phyloP scores from a whole-genome alignment of 108 stramenopile genomes.

The Skeletonema potamos region DNA sequence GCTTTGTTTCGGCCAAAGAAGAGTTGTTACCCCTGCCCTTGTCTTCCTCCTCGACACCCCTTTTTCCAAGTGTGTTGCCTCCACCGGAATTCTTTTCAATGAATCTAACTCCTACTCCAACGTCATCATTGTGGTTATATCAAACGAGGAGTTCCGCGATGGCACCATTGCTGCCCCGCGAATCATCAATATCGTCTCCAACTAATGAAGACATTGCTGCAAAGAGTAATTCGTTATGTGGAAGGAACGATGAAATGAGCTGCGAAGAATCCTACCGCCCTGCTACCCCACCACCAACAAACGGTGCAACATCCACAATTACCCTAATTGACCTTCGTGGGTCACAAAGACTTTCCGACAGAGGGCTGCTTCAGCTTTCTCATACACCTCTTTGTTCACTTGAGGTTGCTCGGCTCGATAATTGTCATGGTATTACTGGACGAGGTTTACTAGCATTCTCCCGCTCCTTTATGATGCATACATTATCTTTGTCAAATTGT shows the following conservation, averaged over 20 bases:
- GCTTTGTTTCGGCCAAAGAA: slow-evolving; percentile 52
- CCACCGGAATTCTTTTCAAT: slow-evolving; percentile 36
- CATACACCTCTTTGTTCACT: slow-evolving; percentile 50
- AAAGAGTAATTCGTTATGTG: neutral
- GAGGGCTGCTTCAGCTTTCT: slow-evolving; percentile 66
- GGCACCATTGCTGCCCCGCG: neutral
- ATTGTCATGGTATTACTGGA: slow-evolving; percentile 75
- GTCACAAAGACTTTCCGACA: slow-evolving; percentile 72
- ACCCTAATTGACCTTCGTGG: slow-evolving; percentile 76
- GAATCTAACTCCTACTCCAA: slow-evolving; percentile 7
- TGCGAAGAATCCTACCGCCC: neutral
- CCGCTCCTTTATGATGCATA: slow-evolving; percentile 58
- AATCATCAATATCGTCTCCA: slow-evolving; percentile 5
- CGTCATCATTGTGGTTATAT: slow-evolving; percentile 9
- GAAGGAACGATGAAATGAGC: slow-evolving; percentile 1
- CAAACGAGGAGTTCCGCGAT: neutral
- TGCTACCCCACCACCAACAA: neutral
- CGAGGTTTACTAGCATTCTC: slow-evolving; percentile 64
- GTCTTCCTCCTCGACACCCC: slow-evolving; percentile 23
- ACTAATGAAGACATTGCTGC: neutral
- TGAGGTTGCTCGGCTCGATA: slow-evolving; percentile 70
- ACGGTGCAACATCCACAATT: slow-evolving; percentile 27
- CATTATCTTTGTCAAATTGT: slow-evolving; percentile 75
- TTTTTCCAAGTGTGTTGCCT: slow-evolving; percentile 36
- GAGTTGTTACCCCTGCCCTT: neutral